These are phyloP conservation scores for Pleurotus citrinopileatus DNA, from an alignment of 768 basidiomycete genomes.

Conservation along the genomic window DNA sequence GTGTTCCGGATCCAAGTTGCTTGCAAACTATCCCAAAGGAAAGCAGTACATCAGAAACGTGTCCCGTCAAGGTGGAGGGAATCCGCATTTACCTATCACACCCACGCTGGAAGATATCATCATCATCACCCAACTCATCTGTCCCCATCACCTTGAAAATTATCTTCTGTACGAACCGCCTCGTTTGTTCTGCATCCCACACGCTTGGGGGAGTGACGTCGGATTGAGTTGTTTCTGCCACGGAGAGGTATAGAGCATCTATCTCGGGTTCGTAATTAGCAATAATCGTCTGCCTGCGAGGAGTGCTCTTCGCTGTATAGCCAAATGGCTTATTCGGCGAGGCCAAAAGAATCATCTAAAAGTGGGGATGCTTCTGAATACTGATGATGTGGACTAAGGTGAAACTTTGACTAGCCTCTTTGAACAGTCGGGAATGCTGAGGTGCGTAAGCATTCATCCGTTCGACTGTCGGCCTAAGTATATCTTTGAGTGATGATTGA, in stretches of 20 bases:
- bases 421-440: slow-evolving; percentile 25
- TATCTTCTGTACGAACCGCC: slow-evolving; percentile 28
- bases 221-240: slow-evolving; percentile 25
- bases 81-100: slow-evolving; percentile 30
- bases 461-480: slow-evolving; percentile 21
- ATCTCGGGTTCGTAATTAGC: slow-evolving; percentile 34
- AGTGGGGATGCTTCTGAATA: neutral
- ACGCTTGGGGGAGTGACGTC: slow-evolving; percentile 20
- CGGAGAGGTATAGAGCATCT: slow-evolving; percentile 27
- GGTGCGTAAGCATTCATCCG: slow-evolving; percentile 21
- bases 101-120: slow-evolving; percentile 33
- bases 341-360: slow-evolving; percentile 23
- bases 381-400: slow-evolving; percentile 15
- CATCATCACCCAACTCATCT: slow-evolving; percentile 18
- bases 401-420: slow-evolving; percentile 16
- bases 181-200: slow-evolving; percentile 22
- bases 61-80: neutral
- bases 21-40: neutral
- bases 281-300: slow-evolving; percentile 21
- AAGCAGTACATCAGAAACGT: neutral
- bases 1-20: slow-evolving; percentile 9
- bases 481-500: too few species aligned
- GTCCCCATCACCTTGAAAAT: slow-evolving; percentile 26
- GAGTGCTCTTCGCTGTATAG: slow-evolving; percentile 29
- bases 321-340: slow-evolving; percentile 25